These are phyloP conservation scores for Hypoxylon sp. DNA, from an alignment of 2,329 filamentous ascomycete genomes.

Conservation along the genomic window DNA sequence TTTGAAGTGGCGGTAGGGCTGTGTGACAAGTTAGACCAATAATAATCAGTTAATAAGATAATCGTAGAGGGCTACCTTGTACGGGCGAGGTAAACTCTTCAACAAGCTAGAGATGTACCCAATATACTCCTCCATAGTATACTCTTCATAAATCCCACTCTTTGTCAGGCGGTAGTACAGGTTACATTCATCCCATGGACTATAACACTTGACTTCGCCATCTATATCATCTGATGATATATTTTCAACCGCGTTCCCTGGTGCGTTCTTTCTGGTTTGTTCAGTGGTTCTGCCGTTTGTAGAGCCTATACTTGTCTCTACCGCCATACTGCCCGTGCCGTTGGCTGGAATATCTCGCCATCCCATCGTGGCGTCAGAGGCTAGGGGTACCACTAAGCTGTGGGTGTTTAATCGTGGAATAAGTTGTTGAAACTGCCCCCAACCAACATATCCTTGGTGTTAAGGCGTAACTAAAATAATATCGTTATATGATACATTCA, in stretches of 20 bases:
- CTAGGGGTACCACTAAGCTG: neutral
- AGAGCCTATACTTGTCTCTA: constrained; percentile 1
- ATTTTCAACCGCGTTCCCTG: neutral
- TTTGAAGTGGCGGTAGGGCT: constrained; percentile 2
- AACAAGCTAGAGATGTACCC: constrained; percentile 1
- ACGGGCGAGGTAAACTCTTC: neutral
- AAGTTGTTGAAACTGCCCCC: neutral
- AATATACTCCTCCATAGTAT: constrained; percentile 4
- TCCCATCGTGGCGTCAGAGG: constrained; percentile 1
- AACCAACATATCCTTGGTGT: neutral
- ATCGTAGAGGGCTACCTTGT: constrained; percentile 1
- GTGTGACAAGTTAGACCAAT: constrained; percentile 3
- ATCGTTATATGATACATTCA: neutral
- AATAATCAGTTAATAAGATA: neutral
- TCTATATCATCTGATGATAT: neutral
- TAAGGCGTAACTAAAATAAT: neutral
- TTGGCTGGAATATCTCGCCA: neutral
- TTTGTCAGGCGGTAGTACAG: constrained; percentile 14
- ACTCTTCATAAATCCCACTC: neutral
- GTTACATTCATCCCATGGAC: constrained; percentile 17
- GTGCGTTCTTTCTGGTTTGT: neutral
- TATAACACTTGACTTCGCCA: constrained; percentile 11
- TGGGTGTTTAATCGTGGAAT: neutral
- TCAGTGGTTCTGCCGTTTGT: neutral
- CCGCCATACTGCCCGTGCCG: neutral